Evolutionary conservation across 306 rosid genomes (phyloP), one percentile per base, ranked within the genome.

Genomic region (Elaeagnus macrophylla): DNA sequence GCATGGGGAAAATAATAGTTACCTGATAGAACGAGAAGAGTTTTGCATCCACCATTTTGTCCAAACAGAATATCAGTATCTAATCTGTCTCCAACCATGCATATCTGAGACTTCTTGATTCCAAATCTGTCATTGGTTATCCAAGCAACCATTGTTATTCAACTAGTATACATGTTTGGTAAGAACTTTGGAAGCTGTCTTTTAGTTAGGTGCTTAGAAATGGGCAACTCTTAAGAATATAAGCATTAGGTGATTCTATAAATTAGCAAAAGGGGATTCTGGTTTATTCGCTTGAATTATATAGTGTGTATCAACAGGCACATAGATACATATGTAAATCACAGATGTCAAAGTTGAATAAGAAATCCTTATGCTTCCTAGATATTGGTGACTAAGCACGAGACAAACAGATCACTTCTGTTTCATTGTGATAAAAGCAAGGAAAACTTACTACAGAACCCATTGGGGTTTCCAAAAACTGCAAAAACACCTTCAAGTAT

Each of bases 61-160:
- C 99, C 99, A 61, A 91, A 91, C 69, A 91, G 77, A 63, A 87
- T 84, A 65, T 87, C 96, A 3, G 99, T 91, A 69, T 91, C 96
- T 68, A 91, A 75, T 73, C 96, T 87, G 86, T 91, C 96, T 58
- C 95, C 95, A 65, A 87, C 99, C 96, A 91, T 87, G 60, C 99
- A 91, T 66, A 91, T 91, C 56, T 91, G 89, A 54, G 96, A 82
- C 79, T 91, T 91, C 36, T 63, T 67, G 69, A 87, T 87, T 70
- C 95, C 95, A 75, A 91, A 91, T 66, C 95, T 84, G 82, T 54
- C 53, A 64, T 76, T 53, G 36, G 42, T 67, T 39, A 45, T 59
- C 60, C 62, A 60, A 12, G 15, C 39, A n/a, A 66, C 13, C 13
- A 54, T 12, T 14, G 37, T 57, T 6, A 44, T 51, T 37, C 9